Base-by-base conservation (phyloP, 1,139 yeast genomes). In the Blastobotrys buckinghamii region DNA sequence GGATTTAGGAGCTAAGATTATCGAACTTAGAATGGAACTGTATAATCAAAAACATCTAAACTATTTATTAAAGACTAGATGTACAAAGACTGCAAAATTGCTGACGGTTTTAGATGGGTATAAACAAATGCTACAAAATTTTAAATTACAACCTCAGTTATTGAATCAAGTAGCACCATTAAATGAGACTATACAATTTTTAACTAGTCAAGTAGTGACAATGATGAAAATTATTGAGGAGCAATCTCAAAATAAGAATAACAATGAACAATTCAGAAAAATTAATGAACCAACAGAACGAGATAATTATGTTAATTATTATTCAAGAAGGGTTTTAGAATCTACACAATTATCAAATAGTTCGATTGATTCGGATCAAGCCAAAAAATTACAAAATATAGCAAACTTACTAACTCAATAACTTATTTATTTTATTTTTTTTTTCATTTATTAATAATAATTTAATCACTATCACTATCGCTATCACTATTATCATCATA, bases 131-230 rank as follows among this genome's bases (percentile, higher is more conserved):
- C 52, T 55, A 15, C 68, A 44, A 59, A 54, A 35, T 56, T 22
- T 43, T 49, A 1, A 60, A 24, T 17, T 32, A 7, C 45, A 68
- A 22, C 63, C 60, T 16, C 63, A 71, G 0, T 55, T 75, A 39
- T 45, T 48, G 1, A 69, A 69, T 40, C 61, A 71, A n/a, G 61
- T 79, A 15, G 65, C 73, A 1, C 84, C 85, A 2, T 59, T 81
- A 22, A 74, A 73, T 51, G 84, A 81, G 47, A 76, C 79, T 2
- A 61, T 78, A 26, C 70, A 71, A 55, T 80, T 70, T 35, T 64
- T 77, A 45, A 63, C 75, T 0, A 60, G 63, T 1, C 76, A 75
- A 38, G 52, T 54, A 2, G 38, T 46, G 1, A 50, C 51, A 16
- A 50, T 57, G 49, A 47, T 53, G 30, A 35, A 50, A 13, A 42